These are phyloP conservation scores for Xylaria sp. DNA, from an alignment of 495 filamentous ascomycete species.

Conservation along the genomic window DNA sequence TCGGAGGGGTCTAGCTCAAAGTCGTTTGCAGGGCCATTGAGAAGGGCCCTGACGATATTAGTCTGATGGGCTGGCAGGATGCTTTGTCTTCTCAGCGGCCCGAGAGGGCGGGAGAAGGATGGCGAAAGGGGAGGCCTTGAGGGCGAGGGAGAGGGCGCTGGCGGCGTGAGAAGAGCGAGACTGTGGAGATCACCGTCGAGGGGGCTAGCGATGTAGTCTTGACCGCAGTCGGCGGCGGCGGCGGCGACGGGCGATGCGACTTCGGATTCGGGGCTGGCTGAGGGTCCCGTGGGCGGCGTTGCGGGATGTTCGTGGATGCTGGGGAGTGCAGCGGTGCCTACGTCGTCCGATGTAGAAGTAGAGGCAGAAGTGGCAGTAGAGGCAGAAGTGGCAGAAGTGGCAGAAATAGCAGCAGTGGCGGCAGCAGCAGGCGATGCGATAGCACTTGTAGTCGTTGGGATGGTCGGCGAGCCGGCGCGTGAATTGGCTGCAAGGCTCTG, in stretches of 20 bases:
- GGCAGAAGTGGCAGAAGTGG: constrained; percentile 19
- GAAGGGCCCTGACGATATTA: constrained; percentile 55
- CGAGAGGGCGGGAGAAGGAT: constrained; percentile 37
- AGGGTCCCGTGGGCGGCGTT: constrained; percentile 3
- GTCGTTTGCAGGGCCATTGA: constrained; percentile 51
- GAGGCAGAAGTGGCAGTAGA: constrained; percentile 17
- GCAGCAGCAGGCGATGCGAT: constrained; percentile 12
- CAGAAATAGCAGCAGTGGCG: constrained; percentile 17
- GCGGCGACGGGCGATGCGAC: neutral
- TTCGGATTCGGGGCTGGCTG: constrained; percentile 8
- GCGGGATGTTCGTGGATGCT: constrained; percentile 38
- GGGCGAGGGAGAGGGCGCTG: constrained; percentile 10
- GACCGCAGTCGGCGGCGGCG: neutral
- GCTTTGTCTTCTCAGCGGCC: constrained; percentile 52
- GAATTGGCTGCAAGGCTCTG: constrained; percentile 18
- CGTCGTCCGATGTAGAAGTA: constrained; percentile 21
- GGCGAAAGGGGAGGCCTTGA: constrained; percentile 30
- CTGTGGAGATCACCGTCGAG: constrained; percentile 23
- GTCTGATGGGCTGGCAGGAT: constrained; percentile 56
- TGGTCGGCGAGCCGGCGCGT: constrained; percentile 18
- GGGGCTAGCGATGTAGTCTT: neutral
- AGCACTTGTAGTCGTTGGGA: constrained; percentile 18
- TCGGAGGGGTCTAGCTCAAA: constrained; percentile 52
- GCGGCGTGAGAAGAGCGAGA: constrained; percentile 24
- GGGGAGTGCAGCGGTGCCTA: constrained; percentile 29